phyloP scores from a whole-genome alignment of 805 yeast genomes.

The Scheffersomyces stipitis region DNA sequence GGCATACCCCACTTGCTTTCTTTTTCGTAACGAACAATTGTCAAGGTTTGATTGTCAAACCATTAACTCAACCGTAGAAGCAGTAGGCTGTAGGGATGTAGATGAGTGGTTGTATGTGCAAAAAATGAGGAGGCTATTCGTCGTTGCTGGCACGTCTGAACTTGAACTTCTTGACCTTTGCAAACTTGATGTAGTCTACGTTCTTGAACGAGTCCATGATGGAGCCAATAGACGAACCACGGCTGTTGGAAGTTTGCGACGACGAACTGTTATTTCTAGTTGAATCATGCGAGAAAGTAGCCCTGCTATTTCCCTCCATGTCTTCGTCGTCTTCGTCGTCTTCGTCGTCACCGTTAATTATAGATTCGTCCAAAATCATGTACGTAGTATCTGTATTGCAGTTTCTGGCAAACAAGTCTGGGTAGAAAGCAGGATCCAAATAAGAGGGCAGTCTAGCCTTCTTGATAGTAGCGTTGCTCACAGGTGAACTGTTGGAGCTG shows the following conservation, averaged over 20 bases:
- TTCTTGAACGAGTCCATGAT: constrained; percentile 28
- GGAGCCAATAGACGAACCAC: constrained; percentile 35
- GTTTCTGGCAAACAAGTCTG: neutral
- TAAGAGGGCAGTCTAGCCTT: neutral
- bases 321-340: neutral
- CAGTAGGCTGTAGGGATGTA: no score
- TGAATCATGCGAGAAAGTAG: constrained; percentile 1
- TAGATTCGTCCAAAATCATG: neutral
- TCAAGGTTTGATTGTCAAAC: no score
- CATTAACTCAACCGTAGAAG: no score
- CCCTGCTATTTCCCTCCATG: neutral
- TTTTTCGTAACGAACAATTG: no score
- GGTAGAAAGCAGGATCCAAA: neutral
- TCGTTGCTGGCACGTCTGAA: constrained; percentile 30
- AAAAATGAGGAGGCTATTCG: no score
- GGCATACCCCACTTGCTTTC: no score
- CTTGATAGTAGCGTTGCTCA: neutral
- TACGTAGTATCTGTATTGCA: neutral
- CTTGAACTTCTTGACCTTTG: constrained; percentile 29
- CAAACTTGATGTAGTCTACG: constrained; percentile 25
- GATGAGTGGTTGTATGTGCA: no score
- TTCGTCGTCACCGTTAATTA: neutral
- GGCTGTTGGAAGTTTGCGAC: constrained; percentile 8
- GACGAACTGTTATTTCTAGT: constrained; percentile 7
- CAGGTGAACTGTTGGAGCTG: neutral